These are phyloP conservation scores for Chlorella sp. DNA, from an alignment of 139 green algal genomes.

Conservation along the genomic window DNA sequence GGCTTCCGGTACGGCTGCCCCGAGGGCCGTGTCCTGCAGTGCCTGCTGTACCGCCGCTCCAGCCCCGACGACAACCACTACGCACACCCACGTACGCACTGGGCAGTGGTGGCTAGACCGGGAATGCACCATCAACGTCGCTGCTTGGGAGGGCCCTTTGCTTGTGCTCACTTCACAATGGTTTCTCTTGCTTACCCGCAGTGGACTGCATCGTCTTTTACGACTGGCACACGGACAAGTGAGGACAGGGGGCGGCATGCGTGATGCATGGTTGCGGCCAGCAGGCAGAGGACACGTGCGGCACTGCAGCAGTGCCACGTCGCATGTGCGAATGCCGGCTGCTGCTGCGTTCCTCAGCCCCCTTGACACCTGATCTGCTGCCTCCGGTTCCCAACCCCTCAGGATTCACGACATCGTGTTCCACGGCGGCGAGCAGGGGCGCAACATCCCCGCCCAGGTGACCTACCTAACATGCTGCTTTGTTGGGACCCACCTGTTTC, in stretches of 20 bases:
- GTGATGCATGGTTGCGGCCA: no score
- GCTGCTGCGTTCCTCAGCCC: no score
- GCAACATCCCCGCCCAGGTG: neutral
- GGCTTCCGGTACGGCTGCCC: constrained; percentile 20
- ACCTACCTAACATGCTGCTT: no score
- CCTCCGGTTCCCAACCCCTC: neutral
- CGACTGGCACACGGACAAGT: constrained; percentile 71
- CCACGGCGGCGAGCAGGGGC: constrained; percentile 4
- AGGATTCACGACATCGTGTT: constrained; percentile 35
- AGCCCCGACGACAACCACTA: constrained; percentile 64
- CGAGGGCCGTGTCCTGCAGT: constrained; percentile 60
- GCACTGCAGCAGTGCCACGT: no score
- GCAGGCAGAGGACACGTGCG: no score
- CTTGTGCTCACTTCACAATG: neutral
- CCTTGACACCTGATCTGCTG: neutral
- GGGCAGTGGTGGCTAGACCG: no score
- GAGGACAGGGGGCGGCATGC: neutral
- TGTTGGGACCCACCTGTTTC: no score
- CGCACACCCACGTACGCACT: constrained; percentile 62
- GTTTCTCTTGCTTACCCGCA: neutral
- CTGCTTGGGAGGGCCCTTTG: no score
- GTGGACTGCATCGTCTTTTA: constrained; percentile 80
- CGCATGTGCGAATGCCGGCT: no score
- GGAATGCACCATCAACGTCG: no score
- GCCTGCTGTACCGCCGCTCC: constrained; percentile 78